Evolutionary conservation across 257 asterid genomes (phyloP).

Genomic region (Mentha longifolia): DNA sequence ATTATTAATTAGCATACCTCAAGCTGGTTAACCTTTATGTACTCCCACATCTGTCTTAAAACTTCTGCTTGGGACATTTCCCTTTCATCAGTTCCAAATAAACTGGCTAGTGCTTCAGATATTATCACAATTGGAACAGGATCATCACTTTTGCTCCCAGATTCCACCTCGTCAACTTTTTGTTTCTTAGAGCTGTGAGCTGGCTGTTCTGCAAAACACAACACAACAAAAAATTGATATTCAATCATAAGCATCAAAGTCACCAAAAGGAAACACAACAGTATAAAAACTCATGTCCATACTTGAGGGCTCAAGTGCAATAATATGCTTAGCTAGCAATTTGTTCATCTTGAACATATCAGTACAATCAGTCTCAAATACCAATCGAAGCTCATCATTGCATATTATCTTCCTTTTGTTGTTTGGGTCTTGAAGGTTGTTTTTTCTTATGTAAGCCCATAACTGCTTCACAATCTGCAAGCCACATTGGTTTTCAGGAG

Average conservation of each 20-base stretch:
- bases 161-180: constrained; percentile 54
- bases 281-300: constrained; percentile 24
- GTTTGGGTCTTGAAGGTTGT: constrained; percentile 80
- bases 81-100: constrained; percentile 66
- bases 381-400: constrained; percentile 66
- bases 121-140: constrained; percentile 62
- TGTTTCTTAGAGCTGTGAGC: constrained; percentile 52
- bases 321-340: constrained; percentile 81
- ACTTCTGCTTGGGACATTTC: constrained; percentile 84
- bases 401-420: constrained; percentile 79
- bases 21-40: constrained; percentile 72
- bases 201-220: constrained; percentile 51
- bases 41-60: constrained; percentile 76
- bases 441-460: constrained; percentile 78
- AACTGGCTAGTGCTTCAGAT: constrained; percentile 72
- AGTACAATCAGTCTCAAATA: constrained; percentile 77
- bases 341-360: constrained; percentile 95
- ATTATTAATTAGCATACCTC: constrained; percentile 56
- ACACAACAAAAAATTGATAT: constrained; percentile 15
- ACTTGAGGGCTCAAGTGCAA: constrained; percentile 75
- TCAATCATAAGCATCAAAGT: constrained; percentile 12
- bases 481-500: constrained; percentile 16
- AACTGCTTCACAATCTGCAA: constrained; percentile 80
- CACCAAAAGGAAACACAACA: constrained; percentile 18
- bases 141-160: constrained; percentile 59